Percentiles rank a stretch among this genome's conserved stretches.
Conservation (phyloP, 202 grass and related monocot genomes). For the Schoenoplectus triqueter region DNA sequence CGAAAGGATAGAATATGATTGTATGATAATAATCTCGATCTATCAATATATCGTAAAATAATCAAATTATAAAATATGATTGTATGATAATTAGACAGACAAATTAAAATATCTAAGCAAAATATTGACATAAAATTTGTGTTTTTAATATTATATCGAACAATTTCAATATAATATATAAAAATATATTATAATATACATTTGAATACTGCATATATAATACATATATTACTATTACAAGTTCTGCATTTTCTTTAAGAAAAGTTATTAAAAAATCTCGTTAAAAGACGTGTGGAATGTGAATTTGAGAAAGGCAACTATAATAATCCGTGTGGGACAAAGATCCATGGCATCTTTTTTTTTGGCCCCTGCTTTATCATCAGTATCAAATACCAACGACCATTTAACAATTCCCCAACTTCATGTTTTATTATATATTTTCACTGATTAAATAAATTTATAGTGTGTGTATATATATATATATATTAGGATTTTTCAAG, state of each 20-base stretch:
- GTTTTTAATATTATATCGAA: too few species aligned
- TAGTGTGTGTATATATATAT: neutral
- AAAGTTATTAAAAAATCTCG: neutral
- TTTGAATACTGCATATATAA: neutral
- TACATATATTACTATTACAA: neutral
- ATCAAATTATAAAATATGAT: too few species aligned
- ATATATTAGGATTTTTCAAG: neutral
- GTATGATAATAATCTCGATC: too few species aligned
- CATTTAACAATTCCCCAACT: slow-evolving; percentile 17
- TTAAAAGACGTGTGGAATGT: neutral
- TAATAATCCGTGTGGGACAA: neutral
- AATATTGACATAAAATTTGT: too few species aligned
- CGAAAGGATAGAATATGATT: too few species aligned
- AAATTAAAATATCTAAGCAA: too few species aligned
- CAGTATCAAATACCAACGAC: neutral
- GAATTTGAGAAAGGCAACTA: neutral
- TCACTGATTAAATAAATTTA: neutral
- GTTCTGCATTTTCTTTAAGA: neutral
- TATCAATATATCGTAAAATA: too few species aligned
- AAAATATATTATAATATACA: neutral
- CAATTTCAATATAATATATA: neutral
- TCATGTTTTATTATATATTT: neutral
- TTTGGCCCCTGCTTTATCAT: neutral
- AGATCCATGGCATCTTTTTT: neutral
- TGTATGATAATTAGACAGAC: too few species aligned